phyloP scores from a whole-genome alignment of 192 early-diverging fungal species.

The Gigaspora rosea region DNA sequence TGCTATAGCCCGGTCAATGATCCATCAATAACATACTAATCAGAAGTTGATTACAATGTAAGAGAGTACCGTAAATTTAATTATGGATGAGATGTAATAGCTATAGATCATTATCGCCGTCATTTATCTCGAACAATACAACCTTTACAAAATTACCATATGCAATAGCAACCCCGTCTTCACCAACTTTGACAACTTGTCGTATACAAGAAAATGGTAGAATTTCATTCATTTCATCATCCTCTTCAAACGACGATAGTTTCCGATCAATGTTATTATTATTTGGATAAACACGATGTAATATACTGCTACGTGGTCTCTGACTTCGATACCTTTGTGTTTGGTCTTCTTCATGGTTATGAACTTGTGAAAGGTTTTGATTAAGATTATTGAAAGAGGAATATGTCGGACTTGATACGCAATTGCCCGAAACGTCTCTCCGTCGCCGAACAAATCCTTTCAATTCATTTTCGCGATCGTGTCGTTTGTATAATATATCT shows the following conservation, averaged over 20 bases:
- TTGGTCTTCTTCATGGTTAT: background rate
- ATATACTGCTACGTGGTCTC: background rate
- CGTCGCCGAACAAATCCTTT: slow-evolving; percentile 8
- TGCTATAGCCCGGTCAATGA: too few relatives aligned
- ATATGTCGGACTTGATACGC: background rate
- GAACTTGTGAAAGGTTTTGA: background rate
- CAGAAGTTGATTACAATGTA: too few relatives aligned
- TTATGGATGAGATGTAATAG: too few relatives aligned
- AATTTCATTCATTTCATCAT: slow-evolving; percentile 31
- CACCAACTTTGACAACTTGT: slow-evolving; percentile 33
- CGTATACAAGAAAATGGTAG: slow-evolving; percentile 28
- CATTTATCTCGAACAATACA: slow-evolving; percentile 9
- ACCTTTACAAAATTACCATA: slow-evolving; percentile 34
- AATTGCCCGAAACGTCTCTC: background rate
- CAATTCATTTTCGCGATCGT: background rate
- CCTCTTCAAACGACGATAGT: slow-evolving; percentile 5
- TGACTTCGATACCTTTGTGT: slow-evolving; percentile 3
- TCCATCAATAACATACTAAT: too few relatives aligned
- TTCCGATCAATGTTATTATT: slow-evolving; percentile 7
- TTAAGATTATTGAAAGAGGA: slow-evolving; percentile 5
- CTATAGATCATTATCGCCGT: background rate
- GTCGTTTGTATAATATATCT: slow-evolving; percentile 5
- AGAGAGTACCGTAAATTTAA: too few relatives aligned
- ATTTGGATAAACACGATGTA: slow-evolving; percentile 15
- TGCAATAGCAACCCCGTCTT: slow-evolving; percentile 19